Evolutionary conservation across 192 early-diverging fungal genomes (phyloP).

Genomic region (Mortierella alpina): DNA sequence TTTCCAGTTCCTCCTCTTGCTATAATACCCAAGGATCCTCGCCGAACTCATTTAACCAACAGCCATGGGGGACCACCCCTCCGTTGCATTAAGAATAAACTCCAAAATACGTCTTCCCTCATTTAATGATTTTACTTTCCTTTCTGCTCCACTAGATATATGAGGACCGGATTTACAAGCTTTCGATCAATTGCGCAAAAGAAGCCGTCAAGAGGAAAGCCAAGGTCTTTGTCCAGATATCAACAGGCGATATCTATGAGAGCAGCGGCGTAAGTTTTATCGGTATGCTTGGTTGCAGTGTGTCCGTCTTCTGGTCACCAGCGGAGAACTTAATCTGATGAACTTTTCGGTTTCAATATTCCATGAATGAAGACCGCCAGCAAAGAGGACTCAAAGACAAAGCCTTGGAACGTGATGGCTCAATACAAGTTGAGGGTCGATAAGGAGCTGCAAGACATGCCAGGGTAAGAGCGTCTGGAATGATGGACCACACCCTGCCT

Average conservation of each 20-base stretch:
- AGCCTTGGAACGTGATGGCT: constrained; percentile 85
- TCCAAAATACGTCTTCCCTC: not conserved
- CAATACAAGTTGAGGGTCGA: constrained; percentile 82
- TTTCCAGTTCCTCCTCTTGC: not conserved
- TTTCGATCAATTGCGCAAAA: constrained; percentile 81
- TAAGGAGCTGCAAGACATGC: constrained; percentile 81
- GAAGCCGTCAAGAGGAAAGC: constrained; percentile 83
- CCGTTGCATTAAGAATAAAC: not conserved
- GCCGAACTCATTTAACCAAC: no score
- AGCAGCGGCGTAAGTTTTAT: constrained; percentile 66
- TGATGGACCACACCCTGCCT: no score
- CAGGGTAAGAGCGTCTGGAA: constrained; percentile 61
- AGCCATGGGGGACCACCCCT: not conserved
- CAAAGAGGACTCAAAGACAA: constrained; percentile 73
- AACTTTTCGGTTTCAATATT: not conserved
- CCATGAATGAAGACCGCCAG: constrained; percentile 47
- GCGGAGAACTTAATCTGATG: not conserved
- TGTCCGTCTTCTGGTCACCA: not conserved
- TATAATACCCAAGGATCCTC: no score
- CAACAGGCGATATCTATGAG: constrained; percentile 94
- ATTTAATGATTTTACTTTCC: not conserved
- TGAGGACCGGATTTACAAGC: constrained; percentile 78
- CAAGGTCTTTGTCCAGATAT: constrained; percentile 85
- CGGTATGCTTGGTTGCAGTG: not conserved
- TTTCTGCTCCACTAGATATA: constrained; percentile 70